Percentiles rank a stretch among this genome's conserved stretches.
phyloP scores from a whole-genome alignment of 108 stramenopile species.

The Stephanodiscus minutulus region DNA sequence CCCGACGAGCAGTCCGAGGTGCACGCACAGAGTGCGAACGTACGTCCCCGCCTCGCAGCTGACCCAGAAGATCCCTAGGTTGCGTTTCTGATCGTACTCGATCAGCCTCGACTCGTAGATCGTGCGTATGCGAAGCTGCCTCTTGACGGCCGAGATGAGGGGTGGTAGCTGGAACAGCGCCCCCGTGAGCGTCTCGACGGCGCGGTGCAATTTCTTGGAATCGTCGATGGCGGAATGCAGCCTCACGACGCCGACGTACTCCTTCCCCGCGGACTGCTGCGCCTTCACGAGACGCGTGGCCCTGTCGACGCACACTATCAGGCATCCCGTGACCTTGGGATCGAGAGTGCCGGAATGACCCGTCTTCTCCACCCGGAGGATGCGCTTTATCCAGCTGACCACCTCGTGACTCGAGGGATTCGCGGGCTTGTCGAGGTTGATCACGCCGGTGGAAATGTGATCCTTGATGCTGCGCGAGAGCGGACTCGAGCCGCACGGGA shows the following conservation, averaged over 20 bases:
- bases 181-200: conserved; percentile 96
- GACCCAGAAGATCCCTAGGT: conserved; percentile 96
- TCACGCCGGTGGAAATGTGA: conserved; percentile 96
- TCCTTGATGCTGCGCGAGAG: conserved; percentile 90
- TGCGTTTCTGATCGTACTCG: conserved; percentile 95
- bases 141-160: conserved; percentile 98
- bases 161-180: conserved; percentile 99
- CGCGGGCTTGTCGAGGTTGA: conserved; percentile 99
- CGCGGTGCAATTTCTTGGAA: conserved; percentile 80
- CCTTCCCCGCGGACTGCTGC: conserved; percentile 98
- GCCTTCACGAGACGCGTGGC: conserved; percentile 99
- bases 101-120: conserved; percentile 97
- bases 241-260: conserved; percentile 98
- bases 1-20: conserved; percentile 94
- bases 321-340: conserved; percentile 99
- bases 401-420: conserved; percentile 99
- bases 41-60: conserved; percentile 99
- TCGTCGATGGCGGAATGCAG: conserved; percentile 92
- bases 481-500: conserved; percentile 95
- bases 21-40: conserved; percentile 98
- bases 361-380: conserved; percentile 99
- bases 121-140: conserved; percentile 97
- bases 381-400: conserved; percentile 99
- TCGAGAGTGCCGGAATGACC: conserved; percentile 99
- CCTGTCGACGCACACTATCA: conserved; percentile 99